Conservation (phyloP, 2,329 filamentous ascomycete genomes). For the Parastagonospora nodorum region DNA sequence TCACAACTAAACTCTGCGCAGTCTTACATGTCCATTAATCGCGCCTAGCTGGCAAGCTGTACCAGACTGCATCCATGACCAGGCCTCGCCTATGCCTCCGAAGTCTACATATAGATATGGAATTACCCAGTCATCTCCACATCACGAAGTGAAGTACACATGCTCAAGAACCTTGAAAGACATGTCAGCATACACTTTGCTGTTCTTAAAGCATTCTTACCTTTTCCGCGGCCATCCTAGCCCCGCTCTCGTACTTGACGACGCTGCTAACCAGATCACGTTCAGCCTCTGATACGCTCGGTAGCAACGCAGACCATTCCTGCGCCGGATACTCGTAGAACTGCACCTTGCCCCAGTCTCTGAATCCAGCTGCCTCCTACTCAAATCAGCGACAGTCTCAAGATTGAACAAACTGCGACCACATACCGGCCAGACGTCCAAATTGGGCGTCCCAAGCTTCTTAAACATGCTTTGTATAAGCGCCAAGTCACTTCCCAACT, state of each 20-base stretch:
- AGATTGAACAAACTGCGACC: not conserved
- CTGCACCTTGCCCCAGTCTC: slow-evolving; percentile 85
- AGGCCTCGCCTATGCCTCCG: no score
- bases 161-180: slow-evolving; percentile 35
- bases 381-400: slow-evolving; percentile 9
- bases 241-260: slow-evolving; percentile 72
- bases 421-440: slow-evolving; percentile 78
- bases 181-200: not conserved
- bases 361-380: slow-evolving; percentile 68
- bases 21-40: no score
- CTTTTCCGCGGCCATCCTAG: slow-evolving; percentile 69
- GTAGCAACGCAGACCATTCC: slow-evolving; percentile 73
- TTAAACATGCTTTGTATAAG: slow-evolving; percentile 92
- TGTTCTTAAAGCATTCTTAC: slow-evolving; percentile 42
- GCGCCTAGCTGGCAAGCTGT: no score
- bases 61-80: no score
- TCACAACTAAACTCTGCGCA: no score
- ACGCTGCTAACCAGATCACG: slow-evolving; percentile 69
- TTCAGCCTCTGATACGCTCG: slow-evolving; percentile 61
- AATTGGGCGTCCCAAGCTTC: slow-evolving; percentile 83
- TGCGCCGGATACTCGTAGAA: slow-evolving; percentile 75
- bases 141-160: slow-evolving; percentile 30
- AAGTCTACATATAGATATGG: no score
- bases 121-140: no score
- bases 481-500: slow-evolving; percentile 88